Evolutionary conservation across 2,329 filamentous ascomycete genomes (phyloP), one percentile per base, ranked within the genome.

Genomic region (Xylaria sp.): DNA sequence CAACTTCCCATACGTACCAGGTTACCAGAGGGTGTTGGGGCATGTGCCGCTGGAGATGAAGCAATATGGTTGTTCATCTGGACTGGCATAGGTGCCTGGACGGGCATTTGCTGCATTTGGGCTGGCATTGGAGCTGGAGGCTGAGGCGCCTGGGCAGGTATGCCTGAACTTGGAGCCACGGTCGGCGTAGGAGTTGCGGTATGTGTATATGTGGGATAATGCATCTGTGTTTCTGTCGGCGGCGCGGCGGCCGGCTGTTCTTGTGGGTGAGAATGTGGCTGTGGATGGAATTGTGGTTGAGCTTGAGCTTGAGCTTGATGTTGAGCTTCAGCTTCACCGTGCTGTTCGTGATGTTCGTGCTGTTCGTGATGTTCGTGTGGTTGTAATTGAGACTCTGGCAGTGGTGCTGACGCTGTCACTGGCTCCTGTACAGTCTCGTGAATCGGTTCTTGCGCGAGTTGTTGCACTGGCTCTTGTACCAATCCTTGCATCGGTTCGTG

Each of bases 1-100:
- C 35, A 52, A 50, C 6, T 23, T n/a, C n/a, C 5, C 9, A 42
- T 19, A 71, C 73, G 64, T 70, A 75, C 73, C 69, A 75, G 50
- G 50, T 70, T 72, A 21, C 73, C 73, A 14, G 73, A 74, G 2
- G 72, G 60, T 7, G 66, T 73, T 12, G 72, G 70, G 53, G 71
- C 71, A 60, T 73, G 71, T 37, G 73, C 72, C 21, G 72, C 72
- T 21, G 73, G 73, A n/a, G 72, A 75, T 8, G 70, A 70, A 37
- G 65, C 66, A 4, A 68, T 61, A 42, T 68, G 66, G 17, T 58
- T 59, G 42, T 65, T 64, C 51, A 63, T 63, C 12, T 37, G 28
- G 15, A 57, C 56, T 17, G 58, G 58, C 15, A 61, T 55, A 3
- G 55, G 56, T 55, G 63, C 33, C 21, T 35, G 57, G n/a, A 64